Base-by-base conservation (phyloP, 495 filamentous ascomycete species). In the Penicillium riverlandense region DNA sequence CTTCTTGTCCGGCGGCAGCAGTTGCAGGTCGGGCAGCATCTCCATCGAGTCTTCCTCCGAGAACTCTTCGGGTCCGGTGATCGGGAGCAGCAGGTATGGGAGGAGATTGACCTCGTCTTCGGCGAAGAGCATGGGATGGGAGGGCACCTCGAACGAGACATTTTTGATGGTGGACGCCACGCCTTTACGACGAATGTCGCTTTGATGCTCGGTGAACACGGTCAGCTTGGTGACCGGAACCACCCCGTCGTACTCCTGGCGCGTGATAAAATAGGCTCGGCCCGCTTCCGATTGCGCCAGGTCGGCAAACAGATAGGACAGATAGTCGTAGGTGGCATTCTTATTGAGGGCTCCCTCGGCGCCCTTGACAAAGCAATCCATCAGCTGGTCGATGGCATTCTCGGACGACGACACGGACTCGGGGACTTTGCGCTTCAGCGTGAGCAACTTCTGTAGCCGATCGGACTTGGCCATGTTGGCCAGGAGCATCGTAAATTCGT, bases 161-260 rank as follows among this genome's bases (percentile, higher is more conserved):
- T 94, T 96, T 65, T 96, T 96, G 53, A 97, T 87, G 11, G 86
- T 86, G 27, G 80, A 86, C n/a, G 94, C 90, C 28, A 95, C 88
- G 8, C 92, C 92, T 52, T 85, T 89, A 45, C 91, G 72, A 43
- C 91, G 79, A 28, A 95, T 77, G 28, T 78, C 67, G 14, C 85
- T 86, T 48, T 77, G 71, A 62, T 96, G 88, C 63, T 92, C 88
- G 3, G 90, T 96, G 64, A 97, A 96, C 33, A 96, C 88, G 31
- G 81, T 83, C 38, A 96, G 69, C 69, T 96, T 96, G 37, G 85
- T 85, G 43, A 91, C 70, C 1, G 91, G 88, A 7, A 95, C 75
- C n/a, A 89, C 76, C 2, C 57, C 66, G 58, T 94, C 88, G 59
- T 94, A 90, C 7, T 76, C 72, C 54, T 89, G 87, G 40, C 72